Conservation (phyloP, 2,329 filamentous ascomycete species). For the Talaromyces albobiverticillius region DNA sequence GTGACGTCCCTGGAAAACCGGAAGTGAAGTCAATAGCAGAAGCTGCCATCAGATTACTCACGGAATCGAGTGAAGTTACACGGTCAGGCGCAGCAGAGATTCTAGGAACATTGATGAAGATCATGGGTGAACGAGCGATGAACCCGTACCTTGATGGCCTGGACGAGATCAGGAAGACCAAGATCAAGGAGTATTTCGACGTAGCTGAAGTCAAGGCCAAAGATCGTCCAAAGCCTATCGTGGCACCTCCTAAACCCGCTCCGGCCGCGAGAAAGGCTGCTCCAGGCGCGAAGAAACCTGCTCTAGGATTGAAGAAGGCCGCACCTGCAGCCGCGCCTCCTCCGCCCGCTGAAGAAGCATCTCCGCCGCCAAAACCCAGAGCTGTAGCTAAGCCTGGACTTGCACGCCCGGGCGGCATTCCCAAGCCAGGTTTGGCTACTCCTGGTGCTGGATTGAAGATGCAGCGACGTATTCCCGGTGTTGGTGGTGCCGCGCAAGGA, state of each 20-base stretch:
- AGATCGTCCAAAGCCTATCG: conserved; percentile 79
- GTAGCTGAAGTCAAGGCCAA: conserved; percentile 81
- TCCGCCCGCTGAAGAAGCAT: conserved; percentile 54
- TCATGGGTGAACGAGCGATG: conserved; percentile 95
- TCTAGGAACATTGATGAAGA: conserved; percentile 95
- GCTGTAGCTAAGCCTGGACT: conserved; percentile 38
- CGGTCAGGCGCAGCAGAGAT: conserved; percentile 89
- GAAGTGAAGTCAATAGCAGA: conserved; percentile 88
- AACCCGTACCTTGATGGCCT: conserved; percentile 85
- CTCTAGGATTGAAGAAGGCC: conserved; percentile 29
- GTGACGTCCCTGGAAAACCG: conserved; percentile 76
- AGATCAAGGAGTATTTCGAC: conserved; percentile 90
- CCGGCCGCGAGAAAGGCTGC: conserved; percentile 52
- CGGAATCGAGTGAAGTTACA: conserved; percentile 81
- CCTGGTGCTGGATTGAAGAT: conserved; percentile 43
- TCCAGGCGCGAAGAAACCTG: conserved; percentile 48
- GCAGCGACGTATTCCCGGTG: conserved; percentile 43
- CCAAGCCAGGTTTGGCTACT: conserved; percentile 40
- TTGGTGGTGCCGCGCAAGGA: conserved; percentile 27
- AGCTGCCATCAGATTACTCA: conserved; percentile 79
- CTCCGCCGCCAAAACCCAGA: conserved; percentile 48
- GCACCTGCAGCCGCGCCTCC: conserved; percentile 48
- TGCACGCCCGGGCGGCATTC: conserved; percentile 46
- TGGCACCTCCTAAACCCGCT: conserved; percentile 57
- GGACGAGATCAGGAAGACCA: conserved; percentile 92